phyloP scores from a whole-genome alignment of 805 yeast species.

The Ogataea chonburiensis region DNA sequence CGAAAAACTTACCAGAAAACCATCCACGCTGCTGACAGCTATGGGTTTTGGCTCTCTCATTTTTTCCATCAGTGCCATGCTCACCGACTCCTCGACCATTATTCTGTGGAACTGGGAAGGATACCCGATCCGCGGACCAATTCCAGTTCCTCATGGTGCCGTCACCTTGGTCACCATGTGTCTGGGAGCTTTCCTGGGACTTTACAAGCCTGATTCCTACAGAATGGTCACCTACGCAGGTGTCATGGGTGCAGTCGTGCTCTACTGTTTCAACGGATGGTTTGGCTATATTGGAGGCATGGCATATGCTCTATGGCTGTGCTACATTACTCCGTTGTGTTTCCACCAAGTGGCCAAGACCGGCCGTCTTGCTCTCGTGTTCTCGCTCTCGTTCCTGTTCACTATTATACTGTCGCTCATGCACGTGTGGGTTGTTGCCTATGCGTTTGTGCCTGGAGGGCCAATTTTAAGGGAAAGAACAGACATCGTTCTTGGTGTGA shows the following conservation, averaged over 20 bases:
- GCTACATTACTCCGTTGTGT: conserved; percentile 58
- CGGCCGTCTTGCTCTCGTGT: conserved; percentile 52
- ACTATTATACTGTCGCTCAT: conserved; percentile 62
- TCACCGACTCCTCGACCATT: conserved; percentile 81
- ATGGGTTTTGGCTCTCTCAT: conserved; percentile 75
- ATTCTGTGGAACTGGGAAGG: conserved; percentile 98
- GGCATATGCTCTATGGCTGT: conserved; percentile 56
- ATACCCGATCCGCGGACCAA: conserved; percentile 80
- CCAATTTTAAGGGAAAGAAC: conserved; percentile 84
- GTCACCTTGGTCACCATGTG: conserved; percentile 59
- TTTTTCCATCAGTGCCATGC: conserved; percentile 68
- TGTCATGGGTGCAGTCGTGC: conserved; percentile 46
- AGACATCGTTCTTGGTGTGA: conserved; percentile 62
- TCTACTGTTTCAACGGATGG: conserved; percentile 64
- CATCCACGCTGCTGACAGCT: conserved; percentile 51
- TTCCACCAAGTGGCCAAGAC: conserved; percentile 44
- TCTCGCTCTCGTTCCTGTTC: conserved; percentile 48
- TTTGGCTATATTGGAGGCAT: conserved; percentile 73
- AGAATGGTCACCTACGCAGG: conserved; percentile 36
- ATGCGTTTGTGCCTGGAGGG: conserved; percentile 97
- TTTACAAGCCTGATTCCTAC: conserved; percentile 32
- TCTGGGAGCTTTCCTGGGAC: conserved; percentile 53
- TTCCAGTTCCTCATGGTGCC: conserved; percentile 83
- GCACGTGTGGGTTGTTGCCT: conserved; percentile 96
- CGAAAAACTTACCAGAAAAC: conserved; percentile 23